These are phyloP conservation scores for Cladosporium sp. DNA, from an alignment of 2,329 filamentous ascomycete species.

Conservation along the genomic window DNA sequence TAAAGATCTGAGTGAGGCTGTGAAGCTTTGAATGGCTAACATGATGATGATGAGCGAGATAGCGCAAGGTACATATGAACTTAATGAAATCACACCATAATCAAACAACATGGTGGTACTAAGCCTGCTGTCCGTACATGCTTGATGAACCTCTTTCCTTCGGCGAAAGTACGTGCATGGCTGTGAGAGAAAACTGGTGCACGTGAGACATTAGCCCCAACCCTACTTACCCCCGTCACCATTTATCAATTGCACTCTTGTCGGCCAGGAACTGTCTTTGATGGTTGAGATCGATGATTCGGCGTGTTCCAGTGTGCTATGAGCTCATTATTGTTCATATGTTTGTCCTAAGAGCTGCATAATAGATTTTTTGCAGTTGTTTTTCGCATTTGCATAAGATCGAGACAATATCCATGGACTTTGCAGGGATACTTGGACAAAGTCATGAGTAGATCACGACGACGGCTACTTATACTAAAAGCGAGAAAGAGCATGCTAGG, in stretches of 20 bases:
- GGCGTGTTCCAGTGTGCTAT: not conserved
- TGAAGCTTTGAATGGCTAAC: not conserved
- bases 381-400: not conserved
- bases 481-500: too few species aligned
- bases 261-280: not conserved
- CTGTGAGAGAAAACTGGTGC: not conserved
- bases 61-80: conserved; percentile 1
- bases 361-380: not conserved
- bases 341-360: not conserved
- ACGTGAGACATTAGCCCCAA: not conserved
- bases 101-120: not conserved
- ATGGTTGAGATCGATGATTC: not conserved
- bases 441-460: too few species aligned
- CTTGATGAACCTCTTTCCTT: not conserved
- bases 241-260: not conserved
- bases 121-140: not conserved
- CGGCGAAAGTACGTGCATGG: not conserved
- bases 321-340: rapidly evolving
- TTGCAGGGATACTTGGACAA: too few species aligned
- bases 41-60: not conserved
- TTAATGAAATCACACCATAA: not conserved
- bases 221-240: not conserved
- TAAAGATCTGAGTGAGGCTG: conserved; percentile 22
- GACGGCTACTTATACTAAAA: too few species aligned
- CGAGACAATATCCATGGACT: not conserved